Percentiles rank a stretch among this genome's conserved stretches.
phyloP scores from a whole-genome alignment of 164 flowering plant genomes.

The Magnolia officinalis region DNA sequence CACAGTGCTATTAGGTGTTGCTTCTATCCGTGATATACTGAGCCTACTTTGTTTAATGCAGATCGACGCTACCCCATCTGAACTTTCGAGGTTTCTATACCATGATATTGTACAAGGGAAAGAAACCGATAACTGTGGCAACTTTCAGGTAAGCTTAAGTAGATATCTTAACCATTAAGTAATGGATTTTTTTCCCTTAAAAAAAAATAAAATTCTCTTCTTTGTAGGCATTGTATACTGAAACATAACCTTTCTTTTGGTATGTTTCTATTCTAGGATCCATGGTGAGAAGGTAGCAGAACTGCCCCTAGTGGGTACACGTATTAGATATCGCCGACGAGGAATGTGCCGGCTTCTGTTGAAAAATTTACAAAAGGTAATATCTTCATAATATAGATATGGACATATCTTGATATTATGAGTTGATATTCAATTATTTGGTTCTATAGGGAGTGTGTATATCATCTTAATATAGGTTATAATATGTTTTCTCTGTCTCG shows the following conservation, averaged over 20 bases:
- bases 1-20: too few species aligned
- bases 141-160: conserved; percentile 8
- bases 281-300: conserved; percentile 81
- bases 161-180: neutral
- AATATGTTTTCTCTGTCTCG: too few species aligned
- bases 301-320: conserved; percentile 80
- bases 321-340: conserved; percentile 59
- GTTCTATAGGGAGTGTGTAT: too few species aligned
- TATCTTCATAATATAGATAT: neutral
- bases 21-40: neutral
- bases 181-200: neutral
- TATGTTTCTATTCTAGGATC: conserved; percentile 38
- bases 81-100: conserved; percentile 82
- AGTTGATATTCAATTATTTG: too few species aligned
- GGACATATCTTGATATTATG: too few species aligned
- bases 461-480: too few species aligned
- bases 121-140: conserved; percentile 69
- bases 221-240: neutral
- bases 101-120: conserved; percentile 63
- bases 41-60: conserved; percentile 15
- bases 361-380: conserved; percentile 53
- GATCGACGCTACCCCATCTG: conserved; percentile 61
- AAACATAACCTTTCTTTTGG: neutral
- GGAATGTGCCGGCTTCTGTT: conserved; percentile 86
- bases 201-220: neutral